Percentiles rank a stretch among this genome's conserved stretches.
These are phyloP conservation scores for Bryum argenteum DNA, from an alignment of 225 moss, liverwort and hornwort species.

Conservation along the genomic window DNA sequence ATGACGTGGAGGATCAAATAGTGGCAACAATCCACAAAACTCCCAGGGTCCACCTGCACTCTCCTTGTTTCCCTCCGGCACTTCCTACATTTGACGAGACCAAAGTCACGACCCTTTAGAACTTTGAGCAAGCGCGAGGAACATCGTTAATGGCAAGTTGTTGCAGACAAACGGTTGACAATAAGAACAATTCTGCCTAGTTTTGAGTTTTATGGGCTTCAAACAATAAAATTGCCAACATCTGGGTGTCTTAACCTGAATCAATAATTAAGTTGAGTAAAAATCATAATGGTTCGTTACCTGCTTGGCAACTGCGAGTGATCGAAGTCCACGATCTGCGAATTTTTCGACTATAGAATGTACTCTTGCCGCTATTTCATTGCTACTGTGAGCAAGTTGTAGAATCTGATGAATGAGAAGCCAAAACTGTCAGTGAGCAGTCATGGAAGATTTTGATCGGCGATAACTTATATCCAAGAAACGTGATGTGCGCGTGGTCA, in stretches of 20 bases:
- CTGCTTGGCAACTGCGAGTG: slow-evolving; percentile 60
- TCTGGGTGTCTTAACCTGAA: neutral
- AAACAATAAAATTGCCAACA: neutral
- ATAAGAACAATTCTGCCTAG: neutral
- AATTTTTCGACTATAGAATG: slow-evolving; percentile 54
- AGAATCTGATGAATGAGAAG: slow-evolving; percentile 51
- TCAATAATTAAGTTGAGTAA: neutral
- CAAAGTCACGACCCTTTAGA: slow-evolving; percentile 11
- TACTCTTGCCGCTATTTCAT: slow-evolving; percentile 48
- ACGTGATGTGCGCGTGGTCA: neutral
- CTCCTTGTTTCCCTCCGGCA: slow-evolving; percentile 56
- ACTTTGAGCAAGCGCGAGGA: slow-evolving; percentile 11
- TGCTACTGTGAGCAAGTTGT: slow-evolving; percentile 44
- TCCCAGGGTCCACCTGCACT: slow-evolving; percentile 57
- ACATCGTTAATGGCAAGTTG: neutral
- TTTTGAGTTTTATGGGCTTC: neutral
- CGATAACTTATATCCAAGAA: neutral
- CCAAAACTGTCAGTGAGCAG: neutral
- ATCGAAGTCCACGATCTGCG: slow-evolving; percentile 64
- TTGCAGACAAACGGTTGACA: neutral
- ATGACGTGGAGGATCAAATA: slow-evolving; percentile 70
- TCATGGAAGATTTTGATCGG: neutral
- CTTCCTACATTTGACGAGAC: slow-evolving; percentile 36
- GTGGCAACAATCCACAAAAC: slow-evolving; percentile 60
- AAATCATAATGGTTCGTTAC: neutral